These are phyloP conservation scores for Luffa aegyptiaca DNA, from an alignment of 306 rosid genomes.

Conservation along the genomic window DNA sequence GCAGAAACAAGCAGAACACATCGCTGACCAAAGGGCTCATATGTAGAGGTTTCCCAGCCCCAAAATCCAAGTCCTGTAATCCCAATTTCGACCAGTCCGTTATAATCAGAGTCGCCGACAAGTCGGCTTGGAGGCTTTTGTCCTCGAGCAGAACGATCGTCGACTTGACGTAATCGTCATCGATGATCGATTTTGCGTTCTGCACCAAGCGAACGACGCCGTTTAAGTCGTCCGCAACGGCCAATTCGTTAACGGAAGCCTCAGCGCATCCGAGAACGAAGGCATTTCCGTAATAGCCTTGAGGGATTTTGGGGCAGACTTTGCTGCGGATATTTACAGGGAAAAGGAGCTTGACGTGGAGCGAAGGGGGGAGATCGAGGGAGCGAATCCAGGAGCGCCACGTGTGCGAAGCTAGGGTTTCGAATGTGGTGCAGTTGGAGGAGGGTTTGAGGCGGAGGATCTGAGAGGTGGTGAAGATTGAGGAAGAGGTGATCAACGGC, in stretches of 20 bases:
- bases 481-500: slow-evolving; percentile 42
- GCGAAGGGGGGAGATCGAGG: slow-evolving; percentile 23
- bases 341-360: slow-evolving; percentile 53
- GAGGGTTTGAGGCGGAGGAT: slow-evolving; percentile 47
- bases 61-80: slow-evolving; percentile 65
- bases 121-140: slow-evolving; percentile 39
- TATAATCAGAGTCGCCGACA: slow-evolving; percentile 49
- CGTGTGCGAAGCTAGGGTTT: slow-evolving; percentile 64
- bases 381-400: slow-evolving; percentile 84
- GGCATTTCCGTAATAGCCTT: slow-evolving; percentile 64
- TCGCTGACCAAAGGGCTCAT: slow-evolving; percentile 65
- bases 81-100: slow-evolving; percentile 83
- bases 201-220: slow-evolving; percentile 51
- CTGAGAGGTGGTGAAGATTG: slow-evolving; percentile 32
- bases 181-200: slow-evolving; percentile 31
- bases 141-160: slow-evolving; percentile 56
- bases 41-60: slow-evolving; percentile 51
- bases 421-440: slow-evolving; percentile 57
- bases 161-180: slow-evolving; percentile 43
- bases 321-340: slow-evolving; percentile 41
- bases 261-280: slow-evolving; percentile 58
- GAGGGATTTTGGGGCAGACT: slow-evolving; percentile 31
- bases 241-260: slow-evolving; percentile 32
- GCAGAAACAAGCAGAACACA: slow-evolving; percentile 69
- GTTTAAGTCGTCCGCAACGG: slow-evolving; percentile 16